phyloP scores from a whole-genome alignment of 331 rosid species.

The Dryas integrifolia region DNA sequence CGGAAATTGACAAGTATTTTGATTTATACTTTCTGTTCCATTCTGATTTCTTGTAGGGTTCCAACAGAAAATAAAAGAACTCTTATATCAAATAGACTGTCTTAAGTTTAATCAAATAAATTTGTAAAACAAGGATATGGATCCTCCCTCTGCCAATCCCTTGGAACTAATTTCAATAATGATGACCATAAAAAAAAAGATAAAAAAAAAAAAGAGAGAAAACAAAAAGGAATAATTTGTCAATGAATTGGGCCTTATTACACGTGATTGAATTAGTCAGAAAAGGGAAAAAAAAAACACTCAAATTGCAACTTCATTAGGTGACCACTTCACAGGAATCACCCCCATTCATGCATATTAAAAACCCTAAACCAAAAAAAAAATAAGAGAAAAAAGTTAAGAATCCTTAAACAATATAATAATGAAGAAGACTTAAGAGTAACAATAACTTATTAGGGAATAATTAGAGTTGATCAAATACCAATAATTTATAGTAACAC shows the following conservation, averaged over 20 bases:
- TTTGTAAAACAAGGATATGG: no score
- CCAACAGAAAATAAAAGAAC: no score
- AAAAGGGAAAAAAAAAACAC: neutral
- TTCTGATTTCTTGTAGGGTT: no score
- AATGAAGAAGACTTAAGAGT: constrained; percentile 2
- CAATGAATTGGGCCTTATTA: no score
- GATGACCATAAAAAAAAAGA: neutral
- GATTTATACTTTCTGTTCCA: no score
- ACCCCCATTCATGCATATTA: neutral
- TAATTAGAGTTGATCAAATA: neutral
- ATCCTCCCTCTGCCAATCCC: no score
- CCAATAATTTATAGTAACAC: neutral
- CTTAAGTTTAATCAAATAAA: no score
- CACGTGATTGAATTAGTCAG: neutral
- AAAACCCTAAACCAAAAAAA: neutral
- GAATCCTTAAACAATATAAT: neutral
- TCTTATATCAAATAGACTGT: no score
- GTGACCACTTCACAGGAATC: constrained; percentile 4
- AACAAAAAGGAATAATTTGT: neutral
- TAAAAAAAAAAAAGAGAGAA: neutral
- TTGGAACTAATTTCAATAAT: no score
- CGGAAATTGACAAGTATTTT: no score
- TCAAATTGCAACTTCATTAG: neutral
- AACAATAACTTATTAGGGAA: neutral
- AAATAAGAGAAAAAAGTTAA: neutral